phyloP scores from a whole-genome alignment of 441 rosid species.

The Arabidopsis lyrata region DNA sequence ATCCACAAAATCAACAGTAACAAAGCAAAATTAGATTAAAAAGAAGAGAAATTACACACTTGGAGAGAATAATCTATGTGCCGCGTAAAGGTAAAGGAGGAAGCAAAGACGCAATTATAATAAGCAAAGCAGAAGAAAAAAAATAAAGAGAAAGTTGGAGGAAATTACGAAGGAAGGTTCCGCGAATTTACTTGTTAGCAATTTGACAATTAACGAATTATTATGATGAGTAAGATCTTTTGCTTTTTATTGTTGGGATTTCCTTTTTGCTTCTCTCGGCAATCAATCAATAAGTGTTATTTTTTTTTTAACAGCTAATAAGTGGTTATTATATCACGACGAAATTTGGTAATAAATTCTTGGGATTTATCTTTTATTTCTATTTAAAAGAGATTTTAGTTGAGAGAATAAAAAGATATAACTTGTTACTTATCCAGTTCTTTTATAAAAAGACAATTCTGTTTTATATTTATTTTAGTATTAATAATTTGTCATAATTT shows the following conservation, averaged over 20 bases:
- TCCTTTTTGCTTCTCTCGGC: too few relatives aligned
- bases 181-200: neutral
- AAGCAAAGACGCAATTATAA: constrained; percentile 12
- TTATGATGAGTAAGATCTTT: too few relatives aligned
- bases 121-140: neutral
- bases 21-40: neutral
- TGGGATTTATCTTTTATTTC: neutral
- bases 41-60: neutral
- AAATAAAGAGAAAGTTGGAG: neutral
- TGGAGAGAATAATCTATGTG: neutral
- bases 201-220: neutral
- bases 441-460: too few relatives aligned
- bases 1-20: neutral
- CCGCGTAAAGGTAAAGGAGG: neutral
- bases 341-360: constrained; percentile 1
- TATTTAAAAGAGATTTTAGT: neutral
- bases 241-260: too few relatives aligned
- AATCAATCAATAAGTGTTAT: too few relatives aligned
- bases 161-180: constrained; percentile 24
- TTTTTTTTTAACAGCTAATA: too few relatives aligned
- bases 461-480: too few relatives aligned
- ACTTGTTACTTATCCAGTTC: neutral
- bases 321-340: too few relatives aligned
- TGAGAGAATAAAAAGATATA: neutral
- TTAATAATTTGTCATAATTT: too few relatives aligned